Evolutionary conservation across 768 basidiomycete species (phyloP), one percentile per base, ranked within the genome.

Genomic region (Lanmaoa rubissima): DNA sequence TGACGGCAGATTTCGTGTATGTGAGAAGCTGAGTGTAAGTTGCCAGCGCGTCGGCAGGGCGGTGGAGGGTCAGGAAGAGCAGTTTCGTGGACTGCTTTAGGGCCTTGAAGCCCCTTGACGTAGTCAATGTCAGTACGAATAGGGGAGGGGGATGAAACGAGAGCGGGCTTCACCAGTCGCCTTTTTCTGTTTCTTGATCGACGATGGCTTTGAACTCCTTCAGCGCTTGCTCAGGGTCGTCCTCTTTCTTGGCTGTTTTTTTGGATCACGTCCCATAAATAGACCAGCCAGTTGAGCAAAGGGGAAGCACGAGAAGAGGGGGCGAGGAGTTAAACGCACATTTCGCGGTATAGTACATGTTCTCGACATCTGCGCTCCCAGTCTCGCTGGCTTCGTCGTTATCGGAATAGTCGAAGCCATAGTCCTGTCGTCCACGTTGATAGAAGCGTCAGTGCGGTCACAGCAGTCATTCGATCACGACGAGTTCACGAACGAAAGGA

Each of bases 341-440:
- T 74, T 99, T 99, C 12, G 97, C 97, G 48, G 87, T 90, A 72
- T 98, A 98, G 75, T 99, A 99, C 83, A 94, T 85, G 69, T 99
- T 99, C 77, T 99, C 97, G 44, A 97, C 85, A 74, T 97, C 95
- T 26, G 85, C 90, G 51, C 84, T 90, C 48, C 82, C 89, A 1
- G 84, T 80, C 63, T 90, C 90, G 54, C 92, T 85, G 31, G 82
- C 90, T 31, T 90, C 90, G 36, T 90, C 92, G 49, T 83, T 88
- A 73, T 94, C 95, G 42, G 94, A 95, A 74, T 98, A 99, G 73
- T 94, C 92, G 72, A 98, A 98, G 62, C 85, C 93, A 74, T 97
- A 97, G 67, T 94, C 93, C 92, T 94, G 68, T 55, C 38, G 31
- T 56, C 68, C 21, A 56, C 9, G 54, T 45, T 9, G 39, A 34